phyloP scores from a whole-genome alignment of 257 asterid genomes.

The Solanum bulbocastanum region DNA sequence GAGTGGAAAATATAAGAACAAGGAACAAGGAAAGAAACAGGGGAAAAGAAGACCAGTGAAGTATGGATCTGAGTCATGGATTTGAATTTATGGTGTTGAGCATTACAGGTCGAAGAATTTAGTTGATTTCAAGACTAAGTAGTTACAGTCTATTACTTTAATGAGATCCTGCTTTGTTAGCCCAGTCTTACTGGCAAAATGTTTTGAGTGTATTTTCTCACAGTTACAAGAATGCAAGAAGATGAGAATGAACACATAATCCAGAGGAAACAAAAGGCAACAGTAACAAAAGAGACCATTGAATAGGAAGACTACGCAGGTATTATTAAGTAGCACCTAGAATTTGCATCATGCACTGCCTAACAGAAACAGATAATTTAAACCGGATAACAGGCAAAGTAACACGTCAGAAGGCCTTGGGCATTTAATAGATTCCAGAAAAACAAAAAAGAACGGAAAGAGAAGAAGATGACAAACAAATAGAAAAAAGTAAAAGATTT shows the following conservation, averaged over 20 bases:
- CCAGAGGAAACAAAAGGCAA: not conserved
- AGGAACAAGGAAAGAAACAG: not conserved
- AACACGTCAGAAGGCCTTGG: not conserved
- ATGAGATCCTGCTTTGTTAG: not conserved
- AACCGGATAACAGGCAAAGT: not conserved
- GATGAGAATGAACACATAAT: not conserved
- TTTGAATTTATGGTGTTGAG: not conserved
- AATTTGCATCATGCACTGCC: not conserved
- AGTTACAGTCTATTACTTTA: not conserved
- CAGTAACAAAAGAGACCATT: not conserved
- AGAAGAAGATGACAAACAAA: not conserved
- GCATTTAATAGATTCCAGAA: not conserved
- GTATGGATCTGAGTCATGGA: not conserved
- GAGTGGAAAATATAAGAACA: not conserved
- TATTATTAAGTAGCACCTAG: not conserved
- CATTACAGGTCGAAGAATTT: not conserved
- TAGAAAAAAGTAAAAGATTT: not conserved
- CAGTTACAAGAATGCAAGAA: not conserved
- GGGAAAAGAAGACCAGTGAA: not conserved
- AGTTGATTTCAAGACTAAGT: not conserved
- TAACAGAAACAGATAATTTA: not conserved
- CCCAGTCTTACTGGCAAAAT: not conserved
- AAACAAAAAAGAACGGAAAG: not conserved
- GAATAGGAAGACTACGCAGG: not conserved
- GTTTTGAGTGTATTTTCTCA: not conserved